Conservation (phyloP, 164 flowering plant genomes). For the Annona cherimola region DNA sequence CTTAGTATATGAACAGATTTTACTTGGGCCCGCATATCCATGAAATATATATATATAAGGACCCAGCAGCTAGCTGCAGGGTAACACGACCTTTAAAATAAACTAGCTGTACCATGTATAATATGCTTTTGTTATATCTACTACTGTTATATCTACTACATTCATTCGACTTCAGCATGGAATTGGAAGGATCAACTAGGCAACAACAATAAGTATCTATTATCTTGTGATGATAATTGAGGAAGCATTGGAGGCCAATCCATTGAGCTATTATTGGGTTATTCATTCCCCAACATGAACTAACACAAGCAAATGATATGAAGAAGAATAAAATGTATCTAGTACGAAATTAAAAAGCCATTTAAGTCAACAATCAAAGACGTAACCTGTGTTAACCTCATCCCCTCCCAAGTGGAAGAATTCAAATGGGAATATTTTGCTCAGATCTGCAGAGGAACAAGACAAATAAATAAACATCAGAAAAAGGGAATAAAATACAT, state of each 20-base stretch:
- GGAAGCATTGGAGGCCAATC: background rate
- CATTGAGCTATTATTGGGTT: background rate
- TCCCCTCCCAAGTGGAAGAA: conserved; percentile 98
- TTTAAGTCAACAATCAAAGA: background rate
- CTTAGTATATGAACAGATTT: no score
- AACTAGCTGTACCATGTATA: background rate
- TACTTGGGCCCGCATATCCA: no score
- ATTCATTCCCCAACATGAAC: background rate
- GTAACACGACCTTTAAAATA: no score
- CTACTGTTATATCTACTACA: no score
- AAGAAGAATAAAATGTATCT: background rate
- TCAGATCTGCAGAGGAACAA: conserved; percentile 54
- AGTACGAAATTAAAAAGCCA: background rate
- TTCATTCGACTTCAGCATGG: background rate
- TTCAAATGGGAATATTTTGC: conserved; percentile 88
- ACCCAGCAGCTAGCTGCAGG: no score
- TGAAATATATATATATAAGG: no score
- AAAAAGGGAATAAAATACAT: background rate
- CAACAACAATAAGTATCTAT: no score
- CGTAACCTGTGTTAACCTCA: conserved; percentile 86
- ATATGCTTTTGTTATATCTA: background rate
- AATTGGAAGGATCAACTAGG: background rate
- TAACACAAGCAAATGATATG: background rate
- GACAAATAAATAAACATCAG: background rate
- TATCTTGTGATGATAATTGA: background rate